These are phyloP conservation scores for Mesotaenium endlicherianum DNA, from an alignment of 139 green algal genomes.

Conservation along the genomic window DNA sequence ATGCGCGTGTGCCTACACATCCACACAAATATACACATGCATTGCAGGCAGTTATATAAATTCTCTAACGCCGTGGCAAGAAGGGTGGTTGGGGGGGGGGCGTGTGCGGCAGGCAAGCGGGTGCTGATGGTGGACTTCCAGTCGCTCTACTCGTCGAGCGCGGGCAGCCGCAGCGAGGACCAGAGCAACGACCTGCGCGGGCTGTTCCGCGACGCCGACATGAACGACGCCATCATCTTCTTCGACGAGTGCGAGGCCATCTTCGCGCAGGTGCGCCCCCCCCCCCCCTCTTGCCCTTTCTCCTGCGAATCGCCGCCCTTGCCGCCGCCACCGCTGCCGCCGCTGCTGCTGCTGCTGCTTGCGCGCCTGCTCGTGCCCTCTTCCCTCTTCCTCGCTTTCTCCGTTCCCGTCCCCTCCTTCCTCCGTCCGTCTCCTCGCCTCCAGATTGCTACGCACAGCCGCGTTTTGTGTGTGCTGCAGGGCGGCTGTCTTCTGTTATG, in stretches of 20 bases:
- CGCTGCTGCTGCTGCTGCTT: not conserved
- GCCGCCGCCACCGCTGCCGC: not conserved
- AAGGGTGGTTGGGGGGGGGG: too few species aligned
- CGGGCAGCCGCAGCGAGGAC: not conserved
- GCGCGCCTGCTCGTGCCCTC: not conserved
- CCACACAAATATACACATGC: too few species aligned
- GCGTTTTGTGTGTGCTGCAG: too few species aligned
- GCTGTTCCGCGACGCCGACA: conserved; percentile 19
- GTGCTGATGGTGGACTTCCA: conserved; percentile 27
- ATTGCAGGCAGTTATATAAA: too few species aligned
- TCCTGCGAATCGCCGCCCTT: not conserved
- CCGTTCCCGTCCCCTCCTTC: not conserved
- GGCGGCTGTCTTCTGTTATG: too few species aligned
- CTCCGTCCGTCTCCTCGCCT: not conserved
- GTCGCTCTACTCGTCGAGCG: not conserved
- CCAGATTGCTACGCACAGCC: too few species aligned
- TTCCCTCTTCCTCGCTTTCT: not conserved
- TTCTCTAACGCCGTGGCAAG: too few species aligned
- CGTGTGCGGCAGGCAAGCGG: conserved; percentile 15
- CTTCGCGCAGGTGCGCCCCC: conserved; percentile 7
- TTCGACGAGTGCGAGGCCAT: conserved; percentile 37
- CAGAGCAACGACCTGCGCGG: conserved; percentile 2
- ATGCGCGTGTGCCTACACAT: too few species aligned
- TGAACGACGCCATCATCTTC: conserved; percentile 30
- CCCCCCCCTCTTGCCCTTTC: not conserved